Evolutionary conservation across 1,139 yeast species (phyloP), one percentile per base, ranked within the genome.

Genomic region (Nakaseomyces delphensis): DNA sequence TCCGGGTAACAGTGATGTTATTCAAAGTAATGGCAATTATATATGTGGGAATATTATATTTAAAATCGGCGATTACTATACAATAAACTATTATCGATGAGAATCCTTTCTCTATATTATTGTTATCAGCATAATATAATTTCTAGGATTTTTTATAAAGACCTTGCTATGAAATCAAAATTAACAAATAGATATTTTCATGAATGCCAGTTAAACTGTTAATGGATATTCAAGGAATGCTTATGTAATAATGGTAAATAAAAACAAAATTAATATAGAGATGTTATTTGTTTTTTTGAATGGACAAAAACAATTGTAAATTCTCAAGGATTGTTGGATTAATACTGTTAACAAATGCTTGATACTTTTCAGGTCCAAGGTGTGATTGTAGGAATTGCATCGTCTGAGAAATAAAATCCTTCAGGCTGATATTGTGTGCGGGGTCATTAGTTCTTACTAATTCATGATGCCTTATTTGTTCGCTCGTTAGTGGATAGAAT

Each of bases 401-500:
- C 2, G 61, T 56, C 14, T 57, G 60, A n/a, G 51, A 50, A 21
- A 69, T 55, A 47, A 52, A 65, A 11, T 51, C 56, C 42, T 65
- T 71, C 45, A 80, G 55, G 42, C 73, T 70, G n/a, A 77, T 68
- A 18, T 64, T 69, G 58, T 76, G 78, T 3, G 80, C 80, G 0
- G 83, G 79, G 55, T 83, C 93, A 33, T 55, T 55, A 1, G 51
- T 52, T 40, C 71, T 70, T 11, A 73, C 59, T 18, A 80, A 56
- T 27, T 60, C 57, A 46, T 70, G 72, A 53, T 73, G 76, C 45
- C 86, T 64, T 14, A 69, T 43, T 54, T 74, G 77, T 53, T 82
- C 89, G 3, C 81, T 78, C 45, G 75, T 76, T 29, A 54, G 39
- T 14, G 55, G 54, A 36, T 47, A 50, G 27, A 52, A 57, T 19